These are phyloP conservation scores for Metarhizium robertsii DNA, from an alignment of 2,329 filamentous ascomycete species.

Conservation along the genomic window DNA sequence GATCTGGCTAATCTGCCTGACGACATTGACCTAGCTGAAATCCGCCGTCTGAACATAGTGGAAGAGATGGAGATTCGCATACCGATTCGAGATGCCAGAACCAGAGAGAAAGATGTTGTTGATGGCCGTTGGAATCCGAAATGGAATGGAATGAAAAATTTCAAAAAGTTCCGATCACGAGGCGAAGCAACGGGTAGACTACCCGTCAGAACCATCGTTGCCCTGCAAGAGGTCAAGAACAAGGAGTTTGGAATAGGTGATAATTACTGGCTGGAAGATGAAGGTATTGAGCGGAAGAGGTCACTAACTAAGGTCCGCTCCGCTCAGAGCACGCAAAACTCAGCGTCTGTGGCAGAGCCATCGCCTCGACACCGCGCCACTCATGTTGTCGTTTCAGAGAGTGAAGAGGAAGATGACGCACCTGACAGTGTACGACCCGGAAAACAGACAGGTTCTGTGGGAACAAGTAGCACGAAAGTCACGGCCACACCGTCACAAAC, in stretches of 20 bases:
- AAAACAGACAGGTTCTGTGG: conserved; percentile 8
- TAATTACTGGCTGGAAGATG: conserved; percentile 62
- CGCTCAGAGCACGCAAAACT: background rate
- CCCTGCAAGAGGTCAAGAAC: conserved; percentile 59
- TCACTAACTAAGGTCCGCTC: background rate
- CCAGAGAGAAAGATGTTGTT: conserved; percentile 39
- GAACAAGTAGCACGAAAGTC: conserved; percentile 13
- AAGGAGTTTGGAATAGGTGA: conserved; percentile 69
- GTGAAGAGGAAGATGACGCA: conserved; percentile 16
- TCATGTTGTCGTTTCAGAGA: conserved; percentile 24
- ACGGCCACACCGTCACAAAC: conserved; percentile 19
- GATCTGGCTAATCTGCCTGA: conserved; percentile 43
- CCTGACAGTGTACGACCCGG: background rate
- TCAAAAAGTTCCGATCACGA: conserved; percentile 72
- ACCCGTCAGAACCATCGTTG: conserved; percentile 51
- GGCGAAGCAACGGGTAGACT: conserved; percentile 37
- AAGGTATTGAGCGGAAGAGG: conserved; percentile 22
- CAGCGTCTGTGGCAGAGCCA: background rate
- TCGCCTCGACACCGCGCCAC: conserved; percentile 12
- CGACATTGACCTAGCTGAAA: conserved; percentile 61
- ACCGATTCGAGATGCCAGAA: conserved; percentile 18
- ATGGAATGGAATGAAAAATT: conserved; percentile 95
- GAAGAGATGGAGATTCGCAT: conserved; percentile 62
- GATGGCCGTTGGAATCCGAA: conserved; percentile 67
- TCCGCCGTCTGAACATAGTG: conserved; percentile 65